Conservation (phyloP, 2,329 filamentous ascomycete species). For the Didymella keratinophila region DNA sequence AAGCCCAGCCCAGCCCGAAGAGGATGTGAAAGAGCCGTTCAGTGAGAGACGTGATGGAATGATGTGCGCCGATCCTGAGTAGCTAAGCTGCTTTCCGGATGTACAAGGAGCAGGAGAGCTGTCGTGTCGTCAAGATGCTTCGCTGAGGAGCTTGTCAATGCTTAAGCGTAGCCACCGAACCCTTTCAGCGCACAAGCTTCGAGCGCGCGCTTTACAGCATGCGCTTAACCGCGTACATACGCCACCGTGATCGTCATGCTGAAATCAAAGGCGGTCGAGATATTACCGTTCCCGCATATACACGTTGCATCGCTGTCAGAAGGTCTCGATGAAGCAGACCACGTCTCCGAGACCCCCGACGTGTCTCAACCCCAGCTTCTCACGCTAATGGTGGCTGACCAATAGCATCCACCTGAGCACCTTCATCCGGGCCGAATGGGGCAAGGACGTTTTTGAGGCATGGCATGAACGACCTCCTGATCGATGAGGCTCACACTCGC, state of each 20-base stretch:
- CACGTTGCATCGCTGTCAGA: constrained; percentile 19
- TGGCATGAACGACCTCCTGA: constrained; percentile 17
- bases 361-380: constrained; percentile 1
- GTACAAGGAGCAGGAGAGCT: neutral
- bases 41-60: neutral
- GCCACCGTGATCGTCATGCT: too few species aligned
- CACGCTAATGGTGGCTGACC: neutral
- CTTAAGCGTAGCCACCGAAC: too few species aligned
- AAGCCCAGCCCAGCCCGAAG: neutral
- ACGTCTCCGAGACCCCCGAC: constrained; percentile 9
- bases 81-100: neutral
- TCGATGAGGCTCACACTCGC: constrained; percentile 7
- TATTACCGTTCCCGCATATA: neutral
- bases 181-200: too few species aligned
- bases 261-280: neutral
- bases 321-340: constrained; percentile 17
- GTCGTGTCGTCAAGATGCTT: neutral
- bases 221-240: too few species aligned
- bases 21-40: neutral
- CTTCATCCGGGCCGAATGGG: neutral
- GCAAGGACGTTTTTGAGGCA: constrained; percentile 6
- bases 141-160: too few species aligned
- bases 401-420: neutral
- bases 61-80: neutral
- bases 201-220: too few species aligned